Base-by-base conservation (phyloP, 495 filamentous ascomycete genomes). In the Trichoderma parareesei region DNA sequence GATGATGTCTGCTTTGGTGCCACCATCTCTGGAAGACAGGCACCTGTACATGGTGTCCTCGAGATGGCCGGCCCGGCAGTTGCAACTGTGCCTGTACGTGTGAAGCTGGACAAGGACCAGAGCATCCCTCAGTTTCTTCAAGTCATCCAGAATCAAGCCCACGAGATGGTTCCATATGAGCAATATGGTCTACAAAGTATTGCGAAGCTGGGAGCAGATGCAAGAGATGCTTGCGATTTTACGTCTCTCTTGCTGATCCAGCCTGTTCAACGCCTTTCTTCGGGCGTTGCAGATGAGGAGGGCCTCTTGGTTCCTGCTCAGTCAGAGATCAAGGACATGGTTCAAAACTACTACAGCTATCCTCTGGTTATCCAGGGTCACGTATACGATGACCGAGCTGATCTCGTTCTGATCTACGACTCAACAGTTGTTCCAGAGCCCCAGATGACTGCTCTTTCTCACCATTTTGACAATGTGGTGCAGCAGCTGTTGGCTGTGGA, bases 1-100 rank as follows among this genome's bases (percentile, higher is more conserved):
- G 69, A 74, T 20, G 60, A 62, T 18, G 38, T 62, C 16, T 62
- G 38, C 14, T 62, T 43, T n/a, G 60, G 60, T 4, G 38, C 60
- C 9, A 62, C 60, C 20, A 42, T 41, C 38, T 41, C 60, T 62
- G 60, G 60, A 16, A 41, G 60, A 41, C 20, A 62, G 8, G 60
- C 60, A 5, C 13, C 60, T 42, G 60, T 62, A 37, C 2, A 14
- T 20, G 60, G 60, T 18, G 38, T 62, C 10, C 5, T 41, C 3
- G 41, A 41, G 2, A 44, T 62, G 60, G 38, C 60, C 33, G 60
- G 60, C 18, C 41, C 60, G 10, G 41, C 38, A 2, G 41, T 62
- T 13, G 60, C 60, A 41, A 62, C 60, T 10, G 60, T 62, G 10
- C 60, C 60, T 18, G 60, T 62, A 1, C 37, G 38, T 5, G 60